phyloP scores from a whole-genome alignment of 257 asterid genomes.

The Solanum appendiculatum region DNA sequence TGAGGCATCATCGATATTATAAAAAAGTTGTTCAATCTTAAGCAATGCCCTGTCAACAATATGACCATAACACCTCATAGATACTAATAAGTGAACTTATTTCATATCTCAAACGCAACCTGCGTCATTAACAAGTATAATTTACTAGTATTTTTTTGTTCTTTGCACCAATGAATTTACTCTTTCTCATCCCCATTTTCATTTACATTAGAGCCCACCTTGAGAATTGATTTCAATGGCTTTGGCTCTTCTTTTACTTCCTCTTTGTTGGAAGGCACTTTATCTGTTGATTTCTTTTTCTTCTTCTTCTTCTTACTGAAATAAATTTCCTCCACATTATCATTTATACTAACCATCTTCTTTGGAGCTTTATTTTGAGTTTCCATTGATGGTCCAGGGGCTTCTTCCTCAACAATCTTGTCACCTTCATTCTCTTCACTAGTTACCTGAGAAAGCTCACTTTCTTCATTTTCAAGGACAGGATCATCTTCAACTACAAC shows the following conservation, averaged over 20 bases:
- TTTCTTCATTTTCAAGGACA: neutral
- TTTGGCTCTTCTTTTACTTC: neutral
- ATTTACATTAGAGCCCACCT: neutral
- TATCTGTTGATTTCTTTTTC: neutral
- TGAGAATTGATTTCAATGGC: constrained; percentile 17
- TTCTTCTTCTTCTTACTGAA: neutral
- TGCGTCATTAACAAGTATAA: neutral
- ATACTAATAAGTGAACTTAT: neutral
- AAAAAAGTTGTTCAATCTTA: neutral
- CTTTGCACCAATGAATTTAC: neutral
- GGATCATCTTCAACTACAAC: neutral
- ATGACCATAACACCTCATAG: neutral
- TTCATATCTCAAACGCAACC: neutral
- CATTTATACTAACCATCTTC: constrained; percentile 25
- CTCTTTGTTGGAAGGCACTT: neutral
- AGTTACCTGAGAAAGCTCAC: neutral
- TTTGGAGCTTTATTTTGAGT: constrained; percentile 9
- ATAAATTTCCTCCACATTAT: constrained; percentile 13
- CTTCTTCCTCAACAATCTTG: neutral
- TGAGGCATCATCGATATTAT: too few species aligned
- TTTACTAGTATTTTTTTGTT: neutral
- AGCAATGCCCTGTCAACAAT: neutral
- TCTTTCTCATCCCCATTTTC: neutral
- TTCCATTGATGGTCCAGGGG: neutral
- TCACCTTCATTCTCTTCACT: neutral